Evolutionary conservation across 1,284 basidiomycete species (phyloP).

Genomic region (Pisolithus thermaeus): DNA sequence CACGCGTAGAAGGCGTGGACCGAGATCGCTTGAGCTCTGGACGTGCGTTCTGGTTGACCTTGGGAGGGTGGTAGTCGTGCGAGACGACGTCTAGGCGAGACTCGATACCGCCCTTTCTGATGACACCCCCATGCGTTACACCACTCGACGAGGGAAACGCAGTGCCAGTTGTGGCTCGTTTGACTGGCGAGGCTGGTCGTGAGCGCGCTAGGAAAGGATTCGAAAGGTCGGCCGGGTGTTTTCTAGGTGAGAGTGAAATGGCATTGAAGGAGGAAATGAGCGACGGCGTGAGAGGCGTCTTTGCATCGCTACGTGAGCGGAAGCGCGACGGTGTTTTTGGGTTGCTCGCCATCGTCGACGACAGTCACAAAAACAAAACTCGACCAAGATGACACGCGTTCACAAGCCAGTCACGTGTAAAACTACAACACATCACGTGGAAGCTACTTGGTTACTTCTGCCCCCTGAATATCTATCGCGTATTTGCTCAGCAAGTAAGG

Average conservation of each 20-base stretch:
- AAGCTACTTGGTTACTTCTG: background rate
- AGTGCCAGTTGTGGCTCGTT: constrained; percentile 44
- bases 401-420: background rate
- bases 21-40: constrained; percentile 65
- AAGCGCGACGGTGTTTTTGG: constrained; percentile 64
- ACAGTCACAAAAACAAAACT: background rate
- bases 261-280: constrained; percentile 51
- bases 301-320: constrained; percentile 63
- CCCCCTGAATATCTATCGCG: background rate
- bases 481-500: constrained; percentile 1
- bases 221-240: constrained; percentile 42
- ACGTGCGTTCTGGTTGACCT: constrained; percentile 34
- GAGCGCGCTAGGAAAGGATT: constrained; percentile 59
- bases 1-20: constrained; percentile 54
- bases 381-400: background rate
- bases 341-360: constrained; percentile 15
- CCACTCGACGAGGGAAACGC: constrained; percentile 50
- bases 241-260: constrained; percentile 43
- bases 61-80: constrained; percentile 44
- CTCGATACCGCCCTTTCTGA: constrained; percentile 71
- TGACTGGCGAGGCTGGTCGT: constrained; percentile 57
- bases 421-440: background rate
- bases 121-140: constrained; percentile 59
- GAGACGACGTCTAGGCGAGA: constrained; percentile 68
- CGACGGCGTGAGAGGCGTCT: constrained; percentile 68